A percentile compares a stretch with the other conserved stretches of the same genome.
phyloP scores from a whole-genome alignment of 1,284 basidiomycete genomes.

The Moesziomyces sp. region DNA sequence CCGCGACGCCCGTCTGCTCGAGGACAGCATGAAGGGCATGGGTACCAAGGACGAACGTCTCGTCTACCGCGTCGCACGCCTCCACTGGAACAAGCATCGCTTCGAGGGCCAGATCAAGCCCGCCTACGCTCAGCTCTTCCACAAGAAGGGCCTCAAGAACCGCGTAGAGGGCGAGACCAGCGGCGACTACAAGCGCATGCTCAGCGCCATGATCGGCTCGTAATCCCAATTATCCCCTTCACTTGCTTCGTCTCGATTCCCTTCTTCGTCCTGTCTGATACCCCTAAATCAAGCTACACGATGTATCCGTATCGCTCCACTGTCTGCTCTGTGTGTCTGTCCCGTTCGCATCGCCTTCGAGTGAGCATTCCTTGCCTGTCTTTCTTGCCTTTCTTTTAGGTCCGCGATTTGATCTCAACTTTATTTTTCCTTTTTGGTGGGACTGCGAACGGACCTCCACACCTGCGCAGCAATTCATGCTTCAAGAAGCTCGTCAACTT shows the following conservation, averaged over 20 bases:
- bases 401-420: too few species aligned
- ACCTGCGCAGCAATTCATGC: background rate
- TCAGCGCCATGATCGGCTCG: constrained; percentile 52
- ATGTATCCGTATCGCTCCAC: too few species aligned
- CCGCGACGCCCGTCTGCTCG: constrained; percentile 62
- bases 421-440: too few species aligned
- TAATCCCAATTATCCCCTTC: background rate
- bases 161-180: constrained; percentile 60
- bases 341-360: too few species aligned
- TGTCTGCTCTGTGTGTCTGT: too few species aligned
- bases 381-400: too few species aligned
- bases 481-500: too few species aligned
- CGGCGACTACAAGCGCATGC: constrained; percentile 60
- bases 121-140: constrained; percentile 60
- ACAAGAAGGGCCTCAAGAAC: constrained; percentile 57
- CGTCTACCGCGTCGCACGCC: constrained; percentile 54
- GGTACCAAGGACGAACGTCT: constrained; percentile 63
- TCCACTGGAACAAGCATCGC: constrained; percentile 62
- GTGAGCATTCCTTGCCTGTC: too few species aligned
- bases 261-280: constrained; percentile 14
- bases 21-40: constrained; percentile 64
- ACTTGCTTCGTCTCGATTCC: background rate
- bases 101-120: constrained; percentile 62
- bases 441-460: background rate
- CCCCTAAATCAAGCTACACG: background rate